Conservation (phyloP, 352 stramenopile genomes). For the Thraustotheca clavata region DNA sequence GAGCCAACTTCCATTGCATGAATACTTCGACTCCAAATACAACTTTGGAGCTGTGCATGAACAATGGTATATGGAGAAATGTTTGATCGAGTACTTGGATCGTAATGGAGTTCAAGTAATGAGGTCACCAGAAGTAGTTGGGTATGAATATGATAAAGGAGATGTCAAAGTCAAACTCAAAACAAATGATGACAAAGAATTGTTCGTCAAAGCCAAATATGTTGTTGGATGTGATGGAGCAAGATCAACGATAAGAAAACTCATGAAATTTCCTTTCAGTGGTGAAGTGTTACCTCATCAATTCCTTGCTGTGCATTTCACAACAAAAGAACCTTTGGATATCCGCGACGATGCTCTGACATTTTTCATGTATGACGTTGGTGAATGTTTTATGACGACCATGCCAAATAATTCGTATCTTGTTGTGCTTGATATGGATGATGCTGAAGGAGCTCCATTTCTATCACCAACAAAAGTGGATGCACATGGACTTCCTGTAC, state of each 20-base stretch:
- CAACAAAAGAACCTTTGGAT: background rate
- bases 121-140: background rate
- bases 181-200: background rate
- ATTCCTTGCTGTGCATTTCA: background rate
- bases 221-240: constrained; percentile 11
- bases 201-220: background rate
- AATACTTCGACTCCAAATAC: background rate
- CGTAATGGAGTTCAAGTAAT: background rate
- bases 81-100: background rate
- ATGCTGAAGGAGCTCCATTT: background rate
- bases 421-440: background rate
- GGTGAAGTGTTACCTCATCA: background rate
- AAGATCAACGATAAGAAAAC: constrained; percentile 1
- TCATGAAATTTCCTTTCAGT: background rate
- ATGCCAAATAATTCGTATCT: constrained; percentile 11
- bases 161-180: no score
- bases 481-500: background rate
- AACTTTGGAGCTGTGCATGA: background rate
- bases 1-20: background rate
- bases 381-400: background rate
- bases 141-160: background rate
- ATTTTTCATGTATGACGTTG: background rate
- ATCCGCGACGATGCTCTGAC: background rate
- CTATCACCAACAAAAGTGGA: background rate
- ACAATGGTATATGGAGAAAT: constrained; percentile 11